Evolutionary conservation across 176 grass and related monocot species (phyloP).

Genomic region (Oryza punctata): DNA sequence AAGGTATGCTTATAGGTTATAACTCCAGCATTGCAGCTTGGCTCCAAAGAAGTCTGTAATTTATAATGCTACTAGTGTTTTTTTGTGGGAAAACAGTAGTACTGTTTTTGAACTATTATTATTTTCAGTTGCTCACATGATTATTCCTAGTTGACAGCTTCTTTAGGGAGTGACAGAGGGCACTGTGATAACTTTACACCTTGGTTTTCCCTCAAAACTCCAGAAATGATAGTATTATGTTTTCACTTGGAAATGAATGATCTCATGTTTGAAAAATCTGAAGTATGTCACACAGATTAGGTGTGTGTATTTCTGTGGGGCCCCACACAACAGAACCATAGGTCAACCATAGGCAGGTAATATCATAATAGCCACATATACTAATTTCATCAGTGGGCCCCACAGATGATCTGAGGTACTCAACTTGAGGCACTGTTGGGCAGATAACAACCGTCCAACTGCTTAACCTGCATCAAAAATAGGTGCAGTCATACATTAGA

Average conservation of each 20-base stretch:
- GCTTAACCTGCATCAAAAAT: conserved; percentile 80
- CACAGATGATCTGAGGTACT: conserved; percentile 48
- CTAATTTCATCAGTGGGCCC: conserved; percentile 59
- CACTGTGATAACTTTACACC: neutral
- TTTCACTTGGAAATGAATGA: conserved; percentile 35
- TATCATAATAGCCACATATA: conserved; percentile 56
- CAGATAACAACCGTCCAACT: conserved; percentile 75
- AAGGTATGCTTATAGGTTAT: conserved; percentile 5
- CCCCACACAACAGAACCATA: conserved; percentile 47
- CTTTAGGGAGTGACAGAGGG: neutral
- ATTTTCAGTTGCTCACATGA: conserved; percentile 25
- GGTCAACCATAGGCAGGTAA: conserved; percentile 47
- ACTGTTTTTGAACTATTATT: conserved; percentile 4
- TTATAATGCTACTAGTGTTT: conserved; percentile 10
- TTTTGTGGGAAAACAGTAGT: neutral
- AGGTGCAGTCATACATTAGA: conserved; percentile 58
- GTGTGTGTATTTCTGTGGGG: conserved; percentile 53
- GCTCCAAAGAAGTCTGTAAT: conserved; percentile 1
- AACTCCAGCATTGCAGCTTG: neutral
- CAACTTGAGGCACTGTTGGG: conserved; percentile 59
- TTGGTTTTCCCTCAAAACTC: conserved; percentile 6
- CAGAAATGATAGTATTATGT: neutral
- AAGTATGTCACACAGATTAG: conserved; percentile 35
- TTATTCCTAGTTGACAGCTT: conserved; percentile 11
- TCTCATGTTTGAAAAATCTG: conserved; percentile 32